Evolutionary conservation across 164 flowering plant species (phyloP).

Genomic region (Stephania cephalantha): DNA sequence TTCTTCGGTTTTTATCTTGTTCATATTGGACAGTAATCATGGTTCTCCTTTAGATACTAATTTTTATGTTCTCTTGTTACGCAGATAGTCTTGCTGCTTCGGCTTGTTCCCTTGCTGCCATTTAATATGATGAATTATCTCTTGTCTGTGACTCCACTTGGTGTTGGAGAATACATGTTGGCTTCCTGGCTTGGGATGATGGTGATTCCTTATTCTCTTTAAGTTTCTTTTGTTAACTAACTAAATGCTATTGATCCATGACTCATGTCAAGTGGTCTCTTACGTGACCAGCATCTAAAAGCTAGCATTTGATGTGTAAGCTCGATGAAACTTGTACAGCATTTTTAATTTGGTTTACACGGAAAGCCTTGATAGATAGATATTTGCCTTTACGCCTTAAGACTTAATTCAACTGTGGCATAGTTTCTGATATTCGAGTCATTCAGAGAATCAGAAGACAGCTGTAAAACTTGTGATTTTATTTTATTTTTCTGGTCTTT

Average conservation of each 20-base stretch:
- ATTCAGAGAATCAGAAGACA: not conserved
- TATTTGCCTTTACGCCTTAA: not conserved
- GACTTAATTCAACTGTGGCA: not conserved
- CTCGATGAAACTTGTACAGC: not conserved
- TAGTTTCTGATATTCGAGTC: not conserved
- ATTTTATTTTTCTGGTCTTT: not conserved
- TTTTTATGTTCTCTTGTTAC: conserved; percentile 3
- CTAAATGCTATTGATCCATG: not conserved
- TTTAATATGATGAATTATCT: conserved; percentile 96
- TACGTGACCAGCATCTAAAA: not conserved
- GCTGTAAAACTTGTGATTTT: too few species aligned
- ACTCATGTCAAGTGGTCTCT: not conserved
- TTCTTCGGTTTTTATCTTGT: not conserved
- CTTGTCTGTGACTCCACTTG: conserved; percentile 86
- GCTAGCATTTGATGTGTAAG: not conserved
- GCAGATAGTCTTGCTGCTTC: conserved; percentile 88
- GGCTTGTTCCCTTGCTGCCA: conserved; percentile 94
- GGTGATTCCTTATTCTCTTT: conserved; percentile 35
- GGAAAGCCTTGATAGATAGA: not conserved
- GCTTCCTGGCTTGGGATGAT: conserved; percentile 99
- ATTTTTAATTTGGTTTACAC: not conserved
- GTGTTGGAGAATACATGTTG: conserved; percentile 67
- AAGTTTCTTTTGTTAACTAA: not conserved
- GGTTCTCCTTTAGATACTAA: conserved; percentile 1
- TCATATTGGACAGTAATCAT: not conserved